Evolutionary conservation across 2,329 filamentous ascomycete genomes (phyloP).

Genomic region (Xylaria digitata): DNA sequence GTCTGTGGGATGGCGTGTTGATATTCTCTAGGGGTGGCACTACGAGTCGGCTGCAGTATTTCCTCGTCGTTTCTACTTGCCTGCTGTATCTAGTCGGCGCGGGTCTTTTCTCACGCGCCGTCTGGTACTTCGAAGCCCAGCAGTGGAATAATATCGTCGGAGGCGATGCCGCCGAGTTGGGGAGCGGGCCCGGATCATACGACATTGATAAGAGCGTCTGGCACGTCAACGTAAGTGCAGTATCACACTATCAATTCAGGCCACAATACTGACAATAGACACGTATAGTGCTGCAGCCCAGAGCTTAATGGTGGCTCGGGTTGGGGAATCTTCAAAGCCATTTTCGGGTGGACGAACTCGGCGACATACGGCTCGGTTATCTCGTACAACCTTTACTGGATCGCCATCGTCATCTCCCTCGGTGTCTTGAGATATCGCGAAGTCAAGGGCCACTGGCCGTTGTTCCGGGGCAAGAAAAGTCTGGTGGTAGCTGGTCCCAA

Average conservation of each 20-base stretch:
- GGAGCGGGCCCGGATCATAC: constrained; percentile 77
- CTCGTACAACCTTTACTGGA: constrained; percentile 90
- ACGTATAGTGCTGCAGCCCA: constrained; percentile 80
- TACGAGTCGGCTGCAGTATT: constrained; percentile 74
- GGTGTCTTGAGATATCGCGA: constrained; percentile 75
- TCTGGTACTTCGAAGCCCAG: constrained; percentile 80
- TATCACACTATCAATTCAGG: not conserved
- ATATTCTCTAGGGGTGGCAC: constrained; percentile 65
- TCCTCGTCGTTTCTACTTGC: constrained; percentile 84
- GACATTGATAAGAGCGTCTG: constrained; percentile 82
- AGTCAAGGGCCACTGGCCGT: constrained; percentile 61
- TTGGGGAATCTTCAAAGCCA: constrained; percentile 88
- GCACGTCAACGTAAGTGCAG: constrained; percentile 77
- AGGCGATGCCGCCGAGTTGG: constrained; percentile 63
- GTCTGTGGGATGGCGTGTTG: constrained; percentile 12
- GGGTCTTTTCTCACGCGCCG: constrained; percentile 79
- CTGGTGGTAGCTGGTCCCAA: constrained; percentile 6
- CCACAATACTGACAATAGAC: constrained; percentile 19
- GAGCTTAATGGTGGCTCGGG: constrained; percentile 77
- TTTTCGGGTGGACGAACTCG: constrained; percentile 89
- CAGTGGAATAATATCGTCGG: constrained; percentile 74
- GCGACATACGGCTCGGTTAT: constrained; percentile 89
- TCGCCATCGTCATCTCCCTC: constrained; percentile 75
- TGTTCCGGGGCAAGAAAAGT: constrained; percentile 47
- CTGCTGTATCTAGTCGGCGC: constrained; percentile 86